These are phyloP conservation scores for Rhodocollybia butyracea DNA, from an alignment of 768 basidiomycete genomes.

Conservation along the genomic window DNA sequence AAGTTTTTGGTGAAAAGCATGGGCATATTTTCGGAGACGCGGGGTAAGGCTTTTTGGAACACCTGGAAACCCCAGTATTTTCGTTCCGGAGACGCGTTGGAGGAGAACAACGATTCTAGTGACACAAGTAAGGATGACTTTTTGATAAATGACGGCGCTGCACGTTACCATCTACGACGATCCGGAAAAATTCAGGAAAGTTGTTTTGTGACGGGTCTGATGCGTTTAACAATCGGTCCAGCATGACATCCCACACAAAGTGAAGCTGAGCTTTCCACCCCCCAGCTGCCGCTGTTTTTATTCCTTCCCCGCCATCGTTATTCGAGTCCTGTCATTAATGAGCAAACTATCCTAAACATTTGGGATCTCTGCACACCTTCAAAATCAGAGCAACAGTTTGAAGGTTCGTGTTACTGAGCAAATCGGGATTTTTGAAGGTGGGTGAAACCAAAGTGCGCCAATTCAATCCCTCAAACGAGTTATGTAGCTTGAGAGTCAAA, in stretches of 20 bases:
- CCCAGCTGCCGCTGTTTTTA: conserved; percentile 45
- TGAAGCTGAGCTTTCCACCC: conserved; percentile 90
- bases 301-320: conserved; percentile 42
- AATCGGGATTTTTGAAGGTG: conserved; percentile 69
- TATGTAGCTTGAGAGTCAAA: conserved; percentile 68
- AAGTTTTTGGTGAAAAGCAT: conserved; percentile 93
- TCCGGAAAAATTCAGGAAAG: conserved; percentile 88
- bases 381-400: conserved; percentile 68
- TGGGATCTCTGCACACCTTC: conserved; percentile 52
- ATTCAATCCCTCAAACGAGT: conserved; percentile 51
- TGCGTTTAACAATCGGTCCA: conserved; percentile 68
- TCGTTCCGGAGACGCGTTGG: conserved; percentile 79
- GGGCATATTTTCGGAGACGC: conserved; percentile 66
- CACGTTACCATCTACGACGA: conserved; percentile 83
- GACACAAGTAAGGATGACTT: conserved; percentile 5
- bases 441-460: conserved; percentile 69
- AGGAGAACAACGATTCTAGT: conserved; percentile 82
- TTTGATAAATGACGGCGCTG: background rate
- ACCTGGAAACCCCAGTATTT: conserved; percentile 97
- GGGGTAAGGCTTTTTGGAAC: conserved; percentile 74
- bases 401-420: conserved; percentile 76
- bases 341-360: background rate
- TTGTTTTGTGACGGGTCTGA: conserved; percentile 42
- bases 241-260: conserved; percentile 84
- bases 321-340: conserved; percentile 47